Evolutionary conservation across 129 eudicot species (phyloP), one percentile per base, ranked within the genome.

Genomic region (Chrysanthemum lavandulifolium): DNA sequence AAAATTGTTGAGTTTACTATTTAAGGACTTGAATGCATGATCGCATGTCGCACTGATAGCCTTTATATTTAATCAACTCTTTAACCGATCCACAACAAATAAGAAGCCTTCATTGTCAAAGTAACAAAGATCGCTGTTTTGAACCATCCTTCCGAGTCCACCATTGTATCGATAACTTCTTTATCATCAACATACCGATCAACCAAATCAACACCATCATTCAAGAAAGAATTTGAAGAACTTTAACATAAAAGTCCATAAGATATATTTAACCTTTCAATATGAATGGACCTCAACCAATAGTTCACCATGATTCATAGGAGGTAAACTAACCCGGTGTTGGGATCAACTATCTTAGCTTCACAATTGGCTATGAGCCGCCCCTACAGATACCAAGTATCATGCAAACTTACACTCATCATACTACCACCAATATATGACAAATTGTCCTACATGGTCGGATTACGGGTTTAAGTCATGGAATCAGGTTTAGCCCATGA

Each of bases 341-440:
- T 15, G 10, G 85, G 83, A 82, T 89, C 96, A 36, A 89, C 86
- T 31, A 89, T 84, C 72, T 80, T 89, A 15, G 86, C 96, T 67
- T 82, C 60, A 53, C 84, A 86, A 57, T 70, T 72, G 33, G 84
- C 51, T 14, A 67, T 27, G 58, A 89, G 75, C 61, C 85, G 73
- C n/a, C 27, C 96, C 91, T 5, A 69, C 82, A 2, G 84, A n/a
- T 56, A 27, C 89, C 89, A 16, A 15, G 53, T 55, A 69, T 65
- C 9, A 61, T 57, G 79, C 84, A n/a, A n/a, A n/a, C n/a, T n/a
- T n/a, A n/a, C n/a, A n/a, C n/a, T n/a, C n/a, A n/a, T n/a, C n/a
- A n/a, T n/a, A n/a, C n/a, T n/a, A n/a, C n/a, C n/a, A n/a, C n/a
- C n/a, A n/a, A n/a, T n/a, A n/a, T n/a, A n/a, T n/a, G n/a, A n/a